Percentiles rank a stretch among this genome's conserved stretches.
These are phyloP conservation scores for Periglandula ipomoeae DNA, from an alignment of 2,329 filamentous ascomycete species.

Conservation along the genomic window DNA sequence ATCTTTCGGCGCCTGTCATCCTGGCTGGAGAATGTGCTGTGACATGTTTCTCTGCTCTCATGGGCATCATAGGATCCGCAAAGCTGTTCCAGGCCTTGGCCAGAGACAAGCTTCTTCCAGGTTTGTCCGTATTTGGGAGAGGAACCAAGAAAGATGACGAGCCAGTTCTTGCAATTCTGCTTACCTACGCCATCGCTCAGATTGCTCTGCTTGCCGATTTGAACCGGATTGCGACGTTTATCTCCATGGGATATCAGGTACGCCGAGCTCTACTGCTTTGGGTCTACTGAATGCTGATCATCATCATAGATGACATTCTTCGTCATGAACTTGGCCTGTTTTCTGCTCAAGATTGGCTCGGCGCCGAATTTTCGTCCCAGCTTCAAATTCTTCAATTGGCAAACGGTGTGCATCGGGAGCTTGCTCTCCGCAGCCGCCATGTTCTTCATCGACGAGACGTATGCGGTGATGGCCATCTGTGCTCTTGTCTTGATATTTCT, in stretches of 20 bases:
- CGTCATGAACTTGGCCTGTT: slow-evolving; percentile 80
- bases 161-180: slow-evolving; percentile 64
- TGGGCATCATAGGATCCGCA: slow-evolving; percentile 78
- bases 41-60: slow-evolving; percentile 75
- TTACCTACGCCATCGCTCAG: slow-evolving; percentile 70
- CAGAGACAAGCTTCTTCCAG: slow-evolving; percentile 69
- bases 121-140: slow-evolving; percentile 63
- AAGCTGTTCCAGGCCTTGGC: slow-evolving; percentile 79
- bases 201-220: slow-evolving; percentile 73
- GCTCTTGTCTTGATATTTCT: slow-evolving; percentile 70
- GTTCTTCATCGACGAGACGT: slow-evolving; percentile 83
- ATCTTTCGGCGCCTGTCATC: slow-evolving; percentile 62
- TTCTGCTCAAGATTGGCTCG: slow-evolving; percentile 76
- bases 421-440: slow-evolving; percentile 71
- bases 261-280: slow-evolving; percentile 10
- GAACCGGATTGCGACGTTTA: slow-evolving; percentile 81
- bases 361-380: slow-evolving; percentile 83
- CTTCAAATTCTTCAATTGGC: slow-evolving; percentile 84
- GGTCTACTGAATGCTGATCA: neutral
- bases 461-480: slow-evolving; percentile 65
- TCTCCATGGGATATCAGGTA: slow-evolving; percentile 80
- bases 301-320: slow-evolving; percentile 72
- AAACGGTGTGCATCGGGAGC: slow-evolving; percentile 67
- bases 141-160: slow-evolving; percentile 66
- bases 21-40: slow-evolving; percentile 76